A percentile compares a stretch with the other conserved stretches of the same genome.
phyloP scores from a whole-genome alignment of 768 basidiomycete species.

The Pleurotus pulmonarius region DNA sequence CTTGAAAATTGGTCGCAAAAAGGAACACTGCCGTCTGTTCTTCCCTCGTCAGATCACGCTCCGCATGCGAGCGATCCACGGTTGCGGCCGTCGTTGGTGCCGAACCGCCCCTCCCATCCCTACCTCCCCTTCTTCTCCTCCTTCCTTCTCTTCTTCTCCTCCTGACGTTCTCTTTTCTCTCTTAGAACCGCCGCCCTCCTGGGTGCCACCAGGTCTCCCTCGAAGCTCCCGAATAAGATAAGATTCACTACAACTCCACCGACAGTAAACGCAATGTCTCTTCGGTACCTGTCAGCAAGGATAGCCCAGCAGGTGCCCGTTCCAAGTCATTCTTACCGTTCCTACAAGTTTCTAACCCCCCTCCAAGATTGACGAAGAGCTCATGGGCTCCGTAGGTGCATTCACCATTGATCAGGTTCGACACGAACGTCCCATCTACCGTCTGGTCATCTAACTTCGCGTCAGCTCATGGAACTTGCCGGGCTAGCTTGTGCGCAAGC shows the following conservation, averaged over 20 bases:
- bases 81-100: too few relatives aligned
- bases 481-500: constrained; percentile 92
- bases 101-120: too few relatives aligned
- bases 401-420: constrained; percentile 91
- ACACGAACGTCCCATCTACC: neutral
- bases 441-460: neutral
- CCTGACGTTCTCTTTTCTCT: too few relatives aligned
- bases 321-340: neutral
- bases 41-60: too few relatives aligned
- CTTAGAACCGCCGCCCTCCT: too few relatives aligned
- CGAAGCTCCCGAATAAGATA: too few relatives aligned
- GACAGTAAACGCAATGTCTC: constrained; percentile 33
- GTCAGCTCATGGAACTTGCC: constrained; percentile 91
- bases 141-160: too few relatives aligned
- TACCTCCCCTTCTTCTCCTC: too few relatives aligned
- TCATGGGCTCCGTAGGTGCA: constrained; percentile 85
- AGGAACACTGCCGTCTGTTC: too few relatives aligned
- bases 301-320: constrained; percentile 69
- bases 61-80: too few relatives aligned
- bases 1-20: too few relatives aligned
- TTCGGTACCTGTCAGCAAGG: constrained; percentile 66
- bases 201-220: too few relatives aligned
- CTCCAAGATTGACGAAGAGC: constrained; percentile 86
- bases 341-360: neutral
- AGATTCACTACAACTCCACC: neutral